These are phyloP conservation scores for Sclerotinia nivalis DNA, from an alignment of 2,329 filamentous ascomycete species.

Conservation along the genomic window DNA sequence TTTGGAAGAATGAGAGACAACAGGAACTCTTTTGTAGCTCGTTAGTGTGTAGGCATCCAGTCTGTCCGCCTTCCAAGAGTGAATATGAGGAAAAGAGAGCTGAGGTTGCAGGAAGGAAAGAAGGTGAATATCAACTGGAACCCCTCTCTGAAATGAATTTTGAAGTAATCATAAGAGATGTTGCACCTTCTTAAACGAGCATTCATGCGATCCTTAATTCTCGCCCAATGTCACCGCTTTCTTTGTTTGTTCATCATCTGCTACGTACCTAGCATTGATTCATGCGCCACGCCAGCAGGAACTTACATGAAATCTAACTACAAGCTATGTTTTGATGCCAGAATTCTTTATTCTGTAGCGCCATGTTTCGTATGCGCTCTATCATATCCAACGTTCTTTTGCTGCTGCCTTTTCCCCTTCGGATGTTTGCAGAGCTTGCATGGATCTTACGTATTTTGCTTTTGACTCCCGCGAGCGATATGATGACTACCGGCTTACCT, in stretches of 20 bases:
- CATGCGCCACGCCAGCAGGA: background rate
- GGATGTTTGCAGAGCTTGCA: background rate
- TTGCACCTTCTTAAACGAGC: background rate
- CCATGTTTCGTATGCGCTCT: background rate
- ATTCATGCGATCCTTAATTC: too few species aligned
- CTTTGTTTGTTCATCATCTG: background rate
- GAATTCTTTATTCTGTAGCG: background rate
- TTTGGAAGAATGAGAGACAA: background rate
- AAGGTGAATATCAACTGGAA: background rate
- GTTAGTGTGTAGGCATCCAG: background rate
- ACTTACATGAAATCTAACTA: background rate
- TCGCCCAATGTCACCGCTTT: background rate
- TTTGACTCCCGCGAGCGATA: background rate
- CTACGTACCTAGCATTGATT: background rate
- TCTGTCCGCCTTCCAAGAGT: background rate
- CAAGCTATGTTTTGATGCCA: background rate
- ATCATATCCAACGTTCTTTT: background rate
- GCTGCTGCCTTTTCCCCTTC: background rate
- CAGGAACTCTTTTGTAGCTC: background rate
- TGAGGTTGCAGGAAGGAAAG: background rate
- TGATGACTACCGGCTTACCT: background rate
- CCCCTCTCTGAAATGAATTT: background rate
- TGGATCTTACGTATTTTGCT: background rate
- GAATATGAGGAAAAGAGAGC: background rate
- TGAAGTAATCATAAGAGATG: background rate